Base-by-base conservation (phyloP, 2,329 filamentous ascomycete species). In the Colletotrichum australisinense region DNA sequence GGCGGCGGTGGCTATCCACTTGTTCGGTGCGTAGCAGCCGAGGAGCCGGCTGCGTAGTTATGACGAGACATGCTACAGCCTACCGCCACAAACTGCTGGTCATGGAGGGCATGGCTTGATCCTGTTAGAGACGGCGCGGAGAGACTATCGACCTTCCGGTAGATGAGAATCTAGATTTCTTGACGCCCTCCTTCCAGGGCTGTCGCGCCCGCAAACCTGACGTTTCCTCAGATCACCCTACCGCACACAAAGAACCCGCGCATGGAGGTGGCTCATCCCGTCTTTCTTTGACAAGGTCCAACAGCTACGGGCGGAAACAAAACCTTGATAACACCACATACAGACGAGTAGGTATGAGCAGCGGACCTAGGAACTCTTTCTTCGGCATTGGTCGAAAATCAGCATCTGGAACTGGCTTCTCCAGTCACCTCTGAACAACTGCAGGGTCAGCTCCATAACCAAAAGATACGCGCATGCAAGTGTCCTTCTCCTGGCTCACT, bases 231-330 rank as follows among this genome's bases (percentile, higher is more conserved):
- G 35, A 42, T 35, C 60, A 49, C 60, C 30, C 59, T 55, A 49
- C 70, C 32, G 60, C 67, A 56, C 46, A 73, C 67, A 70, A 65
- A 70, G 70, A 73, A 57, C 70, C 14, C 49, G 70, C 70, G 60
- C 46, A 70, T 73, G 53, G 56, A 65, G 35, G 67, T 49, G 60
- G 67, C 70, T 73, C 70, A 28, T 70, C 70, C 70, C 60, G 59
- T 73, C 55, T 70, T 42, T 62, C 52, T 24, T 35, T 46, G 63
- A 56, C 52, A 22, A 55, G 56, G 38, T 28, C 26, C 26, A 24
- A 60, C 8, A 32, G n/a, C 49, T 30, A 58, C 49, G 38, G 49
- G 52, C 53, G 58, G 59, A 32, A 64, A 52, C 53, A 16, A 59
- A 63, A 69, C 49, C 68, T 28, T 63, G 53, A 38, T 52, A 38